These are phyloP conservation scores for Castanea mollissima DNA, from an alignment of 306 rosid genomes.

Conservation along the genomic window DNA sequence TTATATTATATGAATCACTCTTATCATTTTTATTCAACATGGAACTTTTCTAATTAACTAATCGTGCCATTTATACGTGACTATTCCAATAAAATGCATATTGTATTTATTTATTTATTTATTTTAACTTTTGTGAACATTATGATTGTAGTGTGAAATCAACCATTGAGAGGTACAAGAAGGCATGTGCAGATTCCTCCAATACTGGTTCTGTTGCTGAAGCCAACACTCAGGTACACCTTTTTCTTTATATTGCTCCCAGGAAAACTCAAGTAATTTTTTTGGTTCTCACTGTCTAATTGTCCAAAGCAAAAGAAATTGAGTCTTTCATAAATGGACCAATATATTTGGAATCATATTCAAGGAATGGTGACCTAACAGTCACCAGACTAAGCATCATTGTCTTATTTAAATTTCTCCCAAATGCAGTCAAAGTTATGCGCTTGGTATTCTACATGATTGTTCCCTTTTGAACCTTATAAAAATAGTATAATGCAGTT, in stretches of 20 bases:
- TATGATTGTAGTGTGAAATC: slow-evolving; percentile 61
- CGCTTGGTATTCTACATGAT: no score
- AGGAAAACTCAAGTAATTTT: neutral
- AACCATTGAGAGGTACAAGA: slow-evolving; percentile 89
- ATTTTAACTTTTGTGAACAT: neutral
- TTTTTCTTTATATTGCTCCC: neutral
- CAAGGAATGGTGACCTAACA: neutral
- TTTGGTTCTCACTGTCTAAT: neutral
- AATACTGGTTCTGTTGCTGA: slow-evolving; percentile 73
- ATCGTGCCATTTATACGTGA: no score
- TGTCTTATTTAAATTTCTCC: no score
- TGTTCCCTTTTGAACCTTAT: no score
- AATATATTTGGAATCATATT: neutral
- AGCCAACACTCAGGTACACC: slow-evolving; percentile 79
- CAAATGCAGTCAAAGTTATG: no score
- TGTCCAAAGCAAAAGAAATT: neutral
- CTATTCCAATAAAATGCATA: neutral
- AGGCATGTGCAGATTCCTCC: slow-evolving; percentile 72
- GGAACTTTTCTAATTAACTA: no score
- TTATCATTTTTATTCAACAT: no score
- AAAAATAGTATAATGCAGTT: no score
- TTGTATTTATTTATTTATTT: neutral
- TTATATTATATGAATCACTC: no score
- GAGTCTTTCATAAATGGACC: neutral
- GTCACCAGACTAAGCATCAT: no score